These are phyloP conservation scores for Populus pruinosa DNA, from an alignment of 345 rosid species.

Conservation along the genomic window DNA sequence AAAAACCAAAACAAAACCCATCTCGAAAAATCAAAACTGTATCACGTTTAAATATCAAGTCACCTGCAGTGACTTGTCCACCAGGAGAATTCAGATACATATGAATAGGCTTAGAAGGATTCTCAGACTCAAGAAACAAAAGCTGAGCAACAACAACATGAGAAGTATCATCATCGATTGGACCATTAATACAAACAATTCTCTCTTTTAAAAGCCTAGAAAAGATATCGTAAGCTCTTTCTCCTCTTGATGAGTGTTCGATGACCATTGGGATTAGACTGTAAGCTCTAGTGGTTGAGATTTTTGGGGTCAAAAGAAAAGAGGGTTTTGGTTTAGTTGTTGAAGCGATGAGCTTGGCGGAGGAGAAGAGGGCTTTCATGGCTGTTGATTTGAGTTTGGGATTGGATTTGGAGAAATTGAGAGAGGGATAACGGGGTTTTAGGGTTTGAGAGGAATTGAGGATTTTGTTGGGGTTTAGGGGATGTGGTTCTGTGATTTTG, in stretches of 20 bases:
- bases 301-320: background rate
- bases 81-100: constrained; percentile 99
- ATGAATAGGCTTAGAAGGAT: constrained; percentile 91
- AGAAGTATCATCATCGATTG: constrained; percentile 84
- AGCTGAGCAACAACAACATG: constrained; percentile 99
- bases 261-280: constrained; percentile 91
- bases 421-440: background rate
- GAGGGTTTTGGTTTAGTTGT: background rate
- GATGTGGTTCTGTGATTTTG: background rate
- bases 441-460: background rate
- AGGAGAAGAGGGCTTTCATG: constrained; percentile 23
- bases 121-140: constrained; percentile 95
- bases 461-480: background rate
- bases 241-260: constrained; percentile 95
- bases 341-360: constrained; percentile 19
- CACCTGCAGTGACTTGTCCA: constrained; percentile 97
- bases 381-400: constrained; percentile 1
- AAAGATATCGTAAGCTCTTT: constrained; percentile 94
- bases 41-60: background rate
- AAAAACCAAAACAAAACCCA: background rate
- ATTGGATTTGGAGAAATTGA: background rate
- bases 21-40: background rate
- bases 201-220: constrained; percentile 92
- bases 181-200: constrained; percentile 88
- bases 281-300: constrained; percentile 39